Percentiles rank a stretch among this genome's conserved stretches.
Conservation (phyloP, 306 rosid genomes). For the Glycyrrhiza uralensis region DNA sequence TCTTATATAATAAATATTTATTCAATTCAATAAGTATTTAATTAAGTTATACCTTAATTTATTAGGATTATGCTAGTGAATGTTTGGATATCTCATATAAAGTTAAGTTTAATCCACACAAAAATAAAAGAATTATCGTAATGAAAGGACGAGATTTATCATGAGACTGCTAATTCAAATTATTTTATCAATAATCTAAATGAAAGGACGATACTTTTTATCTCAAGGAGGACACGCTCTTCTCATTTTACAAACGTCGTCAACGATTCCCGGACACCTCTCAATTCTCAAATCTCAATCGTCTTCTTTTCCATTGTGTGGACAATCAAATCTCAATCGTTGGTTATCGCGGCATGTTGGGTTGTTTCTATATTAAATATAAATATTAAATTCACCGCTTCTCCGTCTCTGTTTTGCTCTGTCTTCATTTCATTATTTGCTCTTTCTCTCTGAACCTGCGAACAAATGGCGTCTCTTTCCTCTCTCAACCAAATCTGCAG, state of each 20-base stretch:
- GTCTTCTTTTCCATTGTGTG: background rate
- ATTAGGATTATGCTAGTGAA: too few species aligned
- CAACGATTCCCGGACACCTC: background rate
- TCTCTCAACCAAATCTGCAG: conserved; percentile 46
- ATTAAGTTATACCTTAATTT: too few species aligned
- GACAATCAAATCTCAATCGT: background rate
- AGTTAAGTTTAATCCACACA: too few species aligned
- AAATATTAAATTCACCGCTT: background rate
- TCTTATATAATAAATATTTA: too few species aligned
- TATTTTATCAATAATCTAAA: background rate
- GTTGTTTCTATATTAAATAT: too few species aligned
- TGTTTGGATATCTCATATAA: too few species aligned
- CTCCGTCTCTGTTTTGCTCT: background rate
- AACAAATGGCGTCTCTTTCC: conserved; percentile 55
- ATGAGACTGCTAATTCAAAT: too few species aligned
- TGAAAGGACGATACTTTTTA: background rate
- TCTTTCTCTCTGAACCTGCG: background rate
- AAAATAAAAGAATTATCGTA: too few species aligned
- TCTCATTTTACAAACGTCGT: background rate
- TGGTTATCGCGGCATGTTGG: background rate
- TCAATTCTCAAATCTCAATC: background rate
- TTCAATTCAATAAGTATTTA: too few species aligned
- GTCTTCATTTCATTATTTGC: too few species aligned
- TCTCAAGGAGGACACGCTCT: background rate
- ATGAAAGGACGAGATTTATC: background rate